These are phyloP conservation scores for Neonectria hederae DNA, from an alignment of 2,329 filamentous ascomycete genomes.

Conservation along the genomic window DNA sequence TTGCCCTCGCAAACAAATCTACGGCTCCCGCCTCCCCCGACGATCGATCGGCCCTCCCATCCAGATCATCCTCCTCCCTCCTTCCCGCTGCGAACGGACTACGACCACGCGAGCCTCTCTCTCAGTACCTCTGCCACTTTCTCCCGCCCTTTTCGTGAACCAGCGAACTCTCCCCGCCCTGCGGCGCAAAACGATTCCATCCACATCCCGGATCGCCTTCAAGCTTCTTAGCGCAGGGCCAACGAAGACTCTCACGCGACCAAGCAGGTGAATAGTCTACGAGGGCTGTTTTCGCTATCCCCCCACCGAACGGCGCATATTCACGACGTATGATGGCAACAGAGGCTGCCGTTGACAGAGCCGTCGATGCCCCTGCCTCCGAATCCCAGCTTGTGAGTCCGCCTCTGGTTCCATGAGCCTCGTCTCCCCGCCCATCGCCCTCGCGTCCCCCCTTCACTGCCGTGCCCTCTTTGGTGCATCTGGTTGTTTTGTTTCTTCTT, in stretches of 20 bases:
- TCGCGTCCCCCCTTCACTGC: conserved; percentile 2
- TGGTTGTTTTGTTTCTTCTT: neutral
- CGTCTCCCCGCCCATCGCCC: neutral
- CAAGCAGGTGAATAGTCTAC: conserved; percentile 34
- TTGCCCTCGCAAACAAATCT: conserved; percentile 21
- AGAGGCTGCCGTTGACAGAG: conserved; percentile 65
- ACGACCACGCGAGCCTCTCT: conserved; percentile 1
- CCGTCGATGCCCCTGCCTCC: conserved; percentile 63
- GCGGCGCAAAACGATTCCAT: conserved; percentile 24
- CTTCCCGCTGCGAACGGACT: conserved; percentile 2
- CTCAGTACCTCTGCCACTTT: neutral
- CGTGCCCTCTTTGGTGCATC: neutral
- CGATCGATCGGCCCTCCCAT: conserved; percentile 20
- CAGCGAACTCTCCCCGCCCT: conserved; percentile 21
- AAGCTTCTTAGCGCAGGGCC: conserved; percentile 30
- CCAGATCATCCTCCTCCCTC: conserved; percentile 4
- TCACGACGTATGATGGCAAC: conserved; percentile 72
- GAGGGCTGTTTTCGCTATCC: conserved; percentile 43
- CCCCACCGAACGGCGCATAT: conserved; percentile 46
- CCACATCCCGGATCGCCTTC: conserved; percentile 20
- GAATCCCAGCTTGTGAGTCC: conserved; percentile 57
- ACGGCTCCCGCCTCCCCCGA: conserved; percentile 27
- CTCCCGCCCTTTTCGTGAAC: conserved; percentile 18
- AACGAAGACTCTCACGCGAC: conserved; percentile 31
- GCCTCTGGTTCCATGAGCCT: neutral